Evolutionary conservation across 2,329 filamentous ascomycete genomes (phyloP), one percentile per base, ranked within the genome.

Genomic region (Dothiorella sarmentorum): DNA sequence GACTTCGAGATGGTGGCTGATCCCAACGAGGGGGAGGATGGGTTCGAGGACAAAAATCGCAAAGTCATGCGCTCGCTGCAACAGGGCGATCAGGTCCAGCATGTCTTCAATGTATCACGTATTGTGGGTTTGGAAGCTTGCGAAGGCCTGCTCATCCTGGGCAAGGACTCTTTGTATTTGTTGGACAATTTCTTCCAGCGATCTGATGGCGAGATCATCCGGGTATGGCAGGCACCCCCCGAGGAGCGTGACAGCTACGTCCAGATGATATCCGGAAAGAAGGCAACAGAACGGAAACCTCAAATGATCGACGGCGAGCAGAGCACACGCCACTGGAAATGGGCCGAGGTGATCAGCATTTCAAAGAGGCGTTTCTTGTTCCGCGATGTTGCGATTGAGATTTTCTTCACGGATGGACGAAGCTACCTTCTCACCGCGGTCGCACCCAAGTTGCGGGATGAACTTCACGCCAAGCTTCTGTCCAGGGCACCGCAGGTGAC

Each of bases 1-100:
- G 95, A 95, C 64, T 99, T 96, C 68, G 94, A 99, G 74, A 85
- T 99, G 64, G 88, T 99, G 6, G 92, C 97, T 61, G 93, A 97
- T 61, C 92, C 93, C 0, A 91, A 91, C 66, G 89, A 93, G 59
- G 85, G 88, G 38, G 84, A 90, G 24, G 91, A 94, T 64, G 87
- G 86, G 1, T 95, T 95, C 62, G 95, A 99, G 73, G 95, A 99
- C 73, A 97, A 97, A 77, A 97, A 99, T 68, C 85, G 95, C 43
- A 97, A 97, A 73, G 93, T 99, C 43, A 95, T 97, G 91, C 85
- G 94, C 53, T 93, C 91, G 63, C 80, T 99, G 10, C 88, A 96
- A 65, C 88, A 89, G 11, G 91, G 92, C 4, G 94, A 99, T 67
- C 85, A 92, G 58, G 93, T 99, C 2, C 90, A 97, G 70, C 89